These are phyloP conservation scores for Penicillium canariense DNA, from an alignment of 495 filamentous ascomycete species.

Conservation along the genomic window DNA sequence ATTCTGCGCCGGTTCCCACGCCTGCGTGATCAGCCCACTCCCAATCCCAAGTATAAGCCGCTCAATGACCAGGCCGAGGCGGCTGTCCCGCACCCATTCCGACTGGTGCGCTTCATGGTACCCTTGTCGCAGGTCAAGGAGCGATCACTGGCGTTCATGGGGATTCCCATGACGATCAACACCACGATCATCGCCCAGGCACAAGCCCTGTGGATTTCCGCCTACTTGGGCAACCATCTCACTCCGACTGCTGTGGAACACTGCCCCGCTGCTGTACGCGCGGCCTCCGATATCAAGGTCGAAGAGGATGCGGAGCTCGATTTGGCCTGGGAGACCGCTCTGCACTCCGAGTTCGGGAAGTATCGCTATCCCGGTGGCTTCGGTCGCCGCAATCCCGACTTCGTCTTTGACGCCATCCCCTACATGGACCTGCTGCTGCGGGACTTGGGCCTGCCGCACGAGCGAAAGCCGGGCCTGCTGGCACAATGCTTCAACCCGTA, in stretches of 20 bases:
- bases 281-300: slow-evolving; percentile 14
- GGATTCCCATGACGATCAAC: slow-evolving; percentile 61
- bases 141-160: slow-evolving; percentile 65
- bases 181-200: slow-evolving; percentile 62
- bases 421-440: slow-evolving; percentile 70
- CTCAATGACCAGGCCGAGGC: slow-evolving; percentile 33
- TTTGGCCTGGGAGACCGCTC: slow-evolving; percentile 54
- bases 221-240: slow-evolving; percentile 55
- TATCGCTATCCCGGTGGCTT: slow-evolving; percentile 67
- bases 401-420: slow-evolving; percentile 74
- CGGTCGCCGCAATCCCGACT: slow-evolving; percentile 62
- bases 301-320: slow-evolving; percentile 25
- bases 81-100: slow-evolving; percentile 39
- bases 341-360: slow-evolving; percentile 65
- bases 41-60: slow-evolving; percentile 31
- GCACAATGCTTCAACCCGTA: slow-evolving; percentile 55
- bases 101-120: slow-evolving; percentile 68
- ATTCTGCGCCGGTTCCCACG: slow-evolving; percentile 67
- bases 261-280: slow-evolving; percentile 22
- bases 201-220: slow-evolving; percentile 71
- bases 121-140: slow-evolving; percentile 56
- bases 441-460: slow-evolving; percentile 57
- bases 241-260: slow-evolving; percentile 24
- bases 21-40: slow-evolving; percentile 44
- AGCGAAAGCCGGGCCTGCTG: slow-evolving; percentile 44